Evolutionary conservation across 441 rosid genomes (phyloP).

Genomic region (Eugenia klotzschiana): DNA sequence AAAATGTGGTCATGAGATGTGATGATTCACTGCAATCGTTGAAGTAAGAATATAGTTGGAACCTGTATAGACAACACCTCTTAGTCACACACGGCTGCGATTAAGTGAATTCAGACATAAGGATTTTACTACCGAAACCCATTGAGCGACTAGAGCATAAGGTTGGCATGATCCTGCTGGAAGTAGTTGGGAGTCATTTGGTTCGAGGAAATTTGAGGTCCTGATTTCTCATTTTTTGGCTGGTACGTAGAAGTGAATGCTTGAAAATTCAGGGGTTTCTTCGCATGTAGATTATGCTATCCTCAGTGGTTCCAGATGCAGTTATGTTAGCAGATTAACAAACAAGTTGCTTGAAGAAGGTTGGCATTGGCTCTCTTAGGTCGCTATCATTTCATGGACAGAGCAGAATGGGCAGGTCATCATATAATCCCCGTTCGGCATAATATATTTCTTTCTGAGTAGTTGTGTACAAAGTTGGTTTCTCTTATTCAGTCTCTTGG

Average conservation of each 20-base stretch:
- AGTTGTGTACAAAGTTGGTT: not conserved
- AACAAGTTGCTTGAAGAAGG: conserved; percentile 83
- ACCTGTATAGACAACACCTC: not conserved
- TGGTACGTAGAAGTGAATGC: not conserved
- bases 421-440: conserved; percentile 48
- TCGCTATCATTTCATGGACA: conserved; percentile 70
- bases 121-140: not conserved
- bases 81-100: not conserved
- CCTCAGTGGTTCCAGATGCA: conserved; percentile 50
- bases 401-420: conserved; percentile 71
- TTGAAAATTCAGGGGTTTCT: not conserved
- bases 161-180: not conserved
- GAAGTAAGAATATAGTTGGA: too few relatives aligned
- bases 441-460: conserved; percentile 32
- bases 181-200: not conserved
- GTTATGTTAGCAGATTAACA: conserved; percentile 62
- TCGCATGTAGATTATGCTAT: not conserved
- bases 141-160: not conserved
- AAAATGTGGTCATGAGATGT: too few relatives aligned
- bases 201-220: not conserved
- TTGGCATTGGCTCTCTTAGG: conserved; percentile 65
- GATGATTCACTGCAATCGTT: too few relatives aligned
- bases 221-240: not conserved
- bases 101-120: not conserved
- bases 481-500: conserved; percentile 9